phyloP scores from a whole-genome alignment of 2,329 filamentous ascomycete genomes.

The Neofusicoccum kwambonambiense region DNA sequence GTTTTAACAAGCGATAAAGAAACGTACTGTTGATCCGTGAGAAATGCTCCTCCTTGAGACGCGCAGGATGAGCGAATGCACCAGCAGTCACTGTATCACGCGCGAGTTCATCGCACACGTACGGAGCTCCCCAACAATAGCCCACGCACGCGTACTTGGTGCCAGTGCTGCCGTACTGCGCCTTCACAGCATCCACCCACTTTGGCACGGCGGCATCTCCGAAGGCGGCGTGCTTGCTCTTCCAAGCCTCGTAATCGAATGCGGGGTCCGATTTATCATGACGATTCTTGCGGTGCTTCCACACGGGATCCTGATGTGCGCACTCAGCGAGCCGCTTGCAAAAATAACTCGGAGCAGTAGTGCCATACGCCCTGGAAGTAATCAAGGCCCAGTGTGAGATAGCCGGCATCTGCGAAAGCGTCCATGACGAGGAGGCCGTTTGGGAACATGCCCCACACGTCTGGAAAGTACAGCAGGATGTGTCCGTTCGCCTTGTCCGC shows the following conservation, averaged over 20 bases:
- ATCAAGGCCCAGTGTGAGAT: constrained; percentile 44
- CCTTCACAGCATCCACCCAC: constrained; percentile 44
- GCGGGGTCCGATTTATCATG: constrained; percentile 23
- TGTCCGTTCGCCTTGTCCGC: constrained; percentile 39
- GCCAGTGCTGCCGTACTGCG: constrained; percentile 33
- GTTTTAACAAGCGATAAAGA: too few species aligned
- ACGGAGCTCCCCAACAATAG: constrained; percentile 43
- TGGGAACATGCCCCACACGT: constrained; percentile 46
- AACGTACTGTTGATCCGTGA: not conserved
- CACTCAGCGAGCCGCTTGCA: not conserved
- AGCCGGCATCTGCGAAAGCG: constrained; percentile 47
- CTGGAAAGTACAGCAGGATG: constrained; percentile 48
- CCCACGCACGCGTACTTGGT: constrained; percentile 46
- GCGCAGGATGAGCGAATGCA: constrained; percentile 53
- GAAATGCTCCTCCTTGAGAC: constrained; percentile 42
- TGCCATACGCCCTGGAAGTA: constrained; percentile 46
- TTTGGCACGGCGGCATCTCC: constrained; percentile 45
- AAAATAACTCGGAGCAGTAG: not conserved
- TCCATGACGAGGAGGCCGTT: constrained; percentile 50
- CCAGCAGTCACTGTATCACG: constrained; percentile 41
- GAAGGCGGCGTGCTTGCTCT: constrained; percentile 45
- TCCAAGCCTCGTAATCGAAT: constrained; percentile 53
- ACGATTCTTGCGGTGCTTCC: constrained; percentile 38
- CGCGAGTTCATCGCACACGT: constrained; percentile 45
- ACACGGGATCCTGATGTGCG: constrained; percentile 41